A percentile compares a stretch with the other conserved stretches of the same genome.
Evolutionary conservation across 495 filamentous ascomycete species (phyloP).

Genomic region (Aspergillus cavernicola): DNA sequence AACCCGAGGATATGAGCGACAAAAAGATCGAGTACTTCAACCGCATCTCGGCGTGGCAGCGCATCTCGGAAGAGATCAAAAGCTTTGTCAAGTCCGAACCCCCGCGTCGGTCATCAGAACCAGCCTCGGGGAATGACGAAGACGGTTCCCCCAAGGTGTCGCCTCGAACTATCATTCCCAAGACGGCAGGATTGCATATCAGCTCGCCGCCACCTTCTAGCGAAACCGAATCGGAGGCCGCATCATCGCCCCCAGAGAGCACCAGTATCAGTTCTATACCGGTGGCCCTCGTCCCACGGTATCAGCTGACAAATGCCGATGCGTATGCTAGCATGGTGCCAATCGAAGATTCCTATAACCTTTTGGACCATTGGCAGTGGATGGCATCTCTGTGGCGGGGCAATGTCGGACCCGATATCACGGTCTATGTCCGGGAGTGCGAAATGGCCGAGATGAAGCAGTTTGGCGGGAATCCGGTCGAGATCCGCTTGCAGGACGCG

Average conservation of each 20-base stretch:
- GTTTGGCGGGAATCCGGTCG: constrained; percentile 42
- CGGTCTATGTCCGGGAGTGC: constrained; percentile 56
- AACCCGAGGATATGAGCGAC: constrained; percentile 34
- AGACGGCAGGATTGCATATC: constrained; percentile 28
- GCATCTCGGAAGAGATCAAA: constrained; percentile 61
- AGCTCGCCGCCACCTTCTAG: constrained; percentile 28
- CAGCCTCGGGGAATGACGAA: constrained; percentile 19
- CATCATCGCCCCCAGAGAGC: constrained; percentile 22
- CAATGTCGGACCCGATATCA: constrained; percentile 81
- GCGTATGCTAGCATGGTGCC: constrained; percentile 66
- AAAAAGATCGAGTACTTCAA: constrained; percentile 61
- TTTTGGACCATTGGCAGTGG: constrained; percentile 97
- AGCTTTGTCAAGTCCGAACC: constrained; percentile 52
- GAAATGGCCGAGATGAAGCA: constrained; percentile 45
- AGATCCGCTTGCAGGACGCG: constrained; percentile 49
- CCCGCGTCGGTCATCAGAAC: constrained; percentile 13
- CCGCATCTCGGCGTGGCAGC: constrained; percentile 71
- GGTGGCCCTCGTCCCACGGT: constrained; percentile 72
- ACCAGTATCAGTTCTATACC: constrained; percentile 35
- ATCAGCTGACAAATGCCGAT: constrained; percentile 73
- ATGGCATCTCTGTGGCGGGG: constrained; percentile 92
- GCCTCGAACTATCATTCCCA: constrained; percentile 34
- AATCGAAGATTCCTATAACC: constrained; percentile 71
- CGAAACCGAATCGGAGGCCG: constrained; percentile 28
- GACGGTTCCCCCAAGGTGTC: constrained; percentile 23